Percentiles rank a stretch among this genome's conserved stretches.
phyloP scores from a whole-genome alignment of 2,329 filamentous ascomycete genomes.

The Microcyclosporella mali region DNA sequence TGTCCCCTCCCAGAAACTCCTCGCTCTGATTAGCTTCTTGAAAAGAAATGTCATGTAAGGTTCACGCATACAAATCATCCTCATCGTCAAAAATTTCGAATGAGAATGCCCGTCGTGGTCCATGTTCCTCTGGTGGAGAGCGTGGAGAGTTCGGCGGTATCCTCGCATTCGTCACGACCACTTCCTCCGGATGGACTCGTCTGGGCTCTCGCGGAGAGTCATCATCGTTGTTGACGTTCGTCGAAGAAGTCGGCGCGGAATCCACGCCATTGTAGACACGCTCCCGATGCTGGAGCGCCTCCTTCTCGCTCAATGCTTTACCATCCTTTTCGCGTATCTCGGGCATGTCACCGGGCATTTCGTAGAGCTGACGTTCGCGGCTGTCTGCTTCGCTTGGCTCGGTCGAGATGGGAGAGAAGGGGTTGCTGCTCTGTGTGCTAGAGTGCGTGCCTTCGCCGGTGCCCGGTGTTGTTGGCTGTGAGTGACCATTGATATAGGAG shows the following conservation, averaged over 20 bases:
- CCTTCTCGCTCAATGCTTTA: constrained; percentile 43
- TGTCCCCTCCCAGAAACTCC: no score
- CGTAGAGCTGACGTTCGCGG: constrained; percentile 33
- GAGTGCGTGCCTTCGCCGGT: constrained; percentile 26
- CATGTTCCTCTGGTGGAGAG: constrained; percentile 7
- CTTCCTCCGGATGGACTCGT: constrained; percentile 21
- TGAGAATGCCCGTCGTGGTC: constrained; percentile 19
- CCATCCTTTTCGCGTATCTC: constrained; percentile 46
- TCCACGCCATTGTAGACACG: constrained; percentile 42
- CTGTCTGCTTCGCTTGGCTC: constrained; percentile 25
- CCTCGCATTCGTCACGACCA: constrained; percentile 13
- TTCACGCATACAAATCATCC: constrained; percentile 8
- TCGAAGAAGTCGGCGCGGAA: constrained; percentile 11
- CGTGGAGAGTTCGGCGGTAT: no score
- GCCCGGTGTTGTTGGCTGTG: constrained; percentile 15
- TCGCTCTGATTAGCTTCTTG: neutral
- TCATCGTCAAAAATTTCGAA: constrained; percentile 18
- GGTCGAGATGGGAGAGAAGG: constrained; percentile 20
- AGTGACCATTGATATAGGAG: constrained; percentile 10
- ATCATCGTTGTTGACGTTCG: neutral
- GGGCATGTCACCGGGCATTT: constrained; percentile 52
- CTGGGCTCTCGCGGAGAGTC: constrained; percentile 15
- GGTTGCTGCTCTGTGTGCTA: constrained; percentile 17
- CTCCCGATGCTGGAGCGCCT: constrained; percentile 42
- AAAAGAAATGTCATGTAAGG: neutral